Evolutionary conservation across 2,329 filamentous ascomycete species (phyloP), one percentile per base, ranked within the genome.

Genomic region (Rosellinia necatrix): DNA sequence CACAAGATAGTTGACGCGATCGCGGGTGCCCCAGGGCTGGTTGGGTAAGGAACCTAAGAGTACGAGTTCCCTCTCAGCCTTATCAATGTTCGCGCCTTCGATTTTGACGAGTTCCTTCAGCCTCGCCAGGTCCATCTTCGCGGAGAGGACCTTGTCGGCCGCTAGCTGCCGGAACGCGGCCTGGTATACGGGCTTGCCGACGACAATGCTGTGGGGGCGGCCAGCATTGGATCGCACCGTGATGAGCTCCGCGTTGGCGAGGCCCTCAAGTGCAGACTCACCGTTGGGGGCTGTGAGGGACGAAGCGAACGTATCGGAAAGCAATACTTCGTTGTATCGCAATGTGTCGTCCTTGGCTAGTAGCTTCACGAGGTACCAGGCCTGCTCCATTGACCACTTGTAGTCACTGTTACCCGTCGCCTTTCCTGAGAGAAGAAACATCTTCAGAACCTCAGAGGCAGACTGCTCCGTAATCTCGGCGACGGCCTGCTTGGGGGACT

Each of bases 371-470:
- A 99, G 76, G 57, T 88, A 82, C 94, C 94, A 97, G 0, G 91
- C 93, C 76, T 97, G 94, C 68, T 94, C 87, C 4, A 85, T 79
- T 0, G 87, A 90, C 90, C 91, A 97, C 50, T 83, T 82, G 35
- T 79, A 76, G 2, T 78, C 75, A 12, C 72, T 70, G 15, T 73
- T 71, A 13, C 75, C 70, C 13, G 69, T 71, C 2, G 76, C 69
- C 47, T 82, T 82, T 41, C 85, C 83, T 68, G 67, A 61, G 3
- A 96, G 78, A 25, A 99, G 83, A 75, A 92, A 97, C 81, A 97
- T 92, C 69, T 96, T 96, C 59, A 96, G 77, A 43, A 97, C 92
- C 69, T 97, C 94, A 0, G 90, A 90, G 0, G 92, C 90, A 15
- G 89, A 89, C 69, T 96, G 91, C 51, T 91, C 87, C 50, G 96